Percentiles rank a stretch among this genome's conserved stretches.
phyloP scores from a whole-genome alignment of 2,329 filamentous ascomycete genomes.

The Colletotrichum neosansevieriae region DNA sequence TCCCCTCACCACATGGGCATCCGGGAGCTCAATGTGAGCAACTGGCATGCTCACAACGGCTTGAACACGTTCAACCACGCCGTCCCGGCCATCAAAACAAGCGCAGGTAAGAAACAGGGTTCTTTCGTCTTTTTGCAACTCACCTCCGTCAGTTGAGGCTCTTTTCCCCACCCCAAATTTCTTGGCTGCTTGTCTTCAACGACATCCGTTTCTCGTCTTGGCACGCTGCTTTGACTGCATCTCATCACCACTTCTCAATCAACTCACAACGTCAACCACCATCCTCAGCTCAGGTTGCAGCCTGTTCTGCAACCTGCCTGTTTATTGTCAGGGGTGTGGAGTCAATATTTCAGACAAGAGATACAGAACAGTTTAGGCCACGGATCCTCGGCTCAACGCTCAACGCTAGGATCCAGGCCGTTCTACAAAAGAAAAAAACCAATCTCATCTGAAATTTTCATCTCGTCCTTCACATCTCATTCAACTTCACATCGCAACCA shows the following conservation, averaged over 20 bases:
- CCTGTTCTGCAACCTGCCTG: slow-evolving; percentile 4
- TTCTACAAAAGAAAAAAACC: slow-evolving; percentile 13
- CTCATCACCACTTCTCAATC: slow-evolving; percentile 2
- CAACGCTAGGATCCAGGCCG: slow-evolving; percentile 4
- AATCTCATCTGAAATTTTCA: slow-evolving; percentile 30
- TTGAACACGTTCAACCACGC: slow-evolving; percentile 66
- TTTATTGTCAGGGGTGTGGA: slow-evolving; percentile 40
- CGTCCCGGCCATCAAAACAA: slow-evolving; percentile 69
- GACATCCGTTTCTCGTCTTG: slow-evolving; percentile 4
- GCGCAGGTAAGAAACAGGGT: slow-evolving; percentile 65
- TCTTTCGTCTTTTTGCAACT: slow-evolving; percentile 33
- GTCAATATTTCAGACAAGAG: slow-evolving; percentile 26
- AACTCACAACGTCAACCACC: neutral
- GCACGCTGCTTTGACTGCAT: slow-evolving; percentile 3
- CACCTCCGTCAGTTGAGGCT: slow-evolving; percentile 21
- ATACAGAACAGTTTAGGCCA: neutral
- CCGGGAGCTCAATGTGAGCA: slow-evolving; percentile 64
- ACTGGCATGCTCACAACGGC: slow-evolving; percentile 57
- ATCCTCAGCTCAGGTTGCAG: neutral
- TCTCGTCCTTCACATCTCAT: neutral
- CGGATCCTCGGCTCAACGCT: slow-evolving; percentile 9
- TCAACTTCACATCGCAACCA: neutral
- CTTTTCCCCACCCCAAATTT: neutral
- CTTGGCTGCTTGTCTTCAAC: slow-evolving; percentile 16
- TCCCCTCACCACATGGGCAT: slow-evolving; percentile 53